Conservation (phyloP, 495 filamentous ascomycete species). For the Paragyromitra xinjiangensis region DNA sequence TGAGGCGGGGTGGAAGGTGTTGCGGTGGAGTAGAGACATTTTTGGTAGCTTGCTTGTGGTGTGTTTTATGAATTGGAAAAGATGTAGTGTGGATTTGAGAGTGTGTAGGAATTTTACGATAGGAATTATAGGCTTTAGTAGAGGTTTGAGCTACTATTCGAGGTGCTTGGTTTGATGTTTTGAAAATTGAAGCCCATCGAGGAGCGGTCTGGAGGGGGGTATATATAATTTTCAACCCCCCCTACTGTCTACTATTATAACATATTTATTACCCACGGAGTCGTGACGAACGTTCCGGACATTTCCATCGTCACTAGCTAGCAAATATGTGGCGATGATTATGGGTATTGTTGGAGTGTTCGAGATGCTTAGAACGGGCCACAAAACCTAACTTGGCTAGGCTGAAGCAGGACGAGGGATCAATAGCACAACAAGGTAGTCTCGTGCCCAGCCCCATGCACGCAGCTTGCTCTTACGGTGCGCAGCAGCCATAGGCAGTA, state of each 20-base stretch:
- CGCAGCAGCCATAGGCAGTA: too few relatives aligned
- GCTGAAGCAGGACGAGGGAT: too few relatives aligned
- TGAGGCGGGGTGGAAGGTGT: constrained; percentile 25
- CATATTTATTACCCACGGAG: neutral
- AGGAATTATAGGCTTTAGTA: neutral
- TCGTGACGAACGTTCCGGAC: neutral
- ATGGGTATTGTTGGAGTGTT: neutral
- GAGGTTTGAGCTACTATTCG: neutral
- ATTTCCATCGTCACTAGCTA: neutral
- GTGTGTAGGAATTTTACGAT: neutral
- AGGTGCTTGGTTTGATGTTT: neutral
- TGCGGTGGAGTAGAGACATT: constrained; percentile 26
- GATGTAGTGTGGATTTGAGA: neutral
- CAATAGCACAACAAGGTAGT: too few relatives aligned
- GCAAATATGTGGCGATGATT: neutral
- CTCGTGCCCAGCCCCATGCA: too few relatives aligned
- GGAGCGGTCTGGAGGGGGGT: neutral
- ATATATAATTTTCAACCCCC: neutral
- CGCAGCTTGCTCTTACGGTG: too few relatives aligned
- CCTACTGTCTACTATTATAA: neutral
- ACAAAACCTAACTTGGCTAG: too few relatives aligned
- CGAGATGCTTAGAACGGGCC: neutral
- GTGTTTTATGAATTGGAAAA: neutral
- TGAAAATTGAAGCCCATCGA: neutral
- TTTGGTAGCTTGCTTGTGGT: neutral